Conservation (phyloP, 306 rosid genomes). For the Coriaria nepalensis region DNA sequence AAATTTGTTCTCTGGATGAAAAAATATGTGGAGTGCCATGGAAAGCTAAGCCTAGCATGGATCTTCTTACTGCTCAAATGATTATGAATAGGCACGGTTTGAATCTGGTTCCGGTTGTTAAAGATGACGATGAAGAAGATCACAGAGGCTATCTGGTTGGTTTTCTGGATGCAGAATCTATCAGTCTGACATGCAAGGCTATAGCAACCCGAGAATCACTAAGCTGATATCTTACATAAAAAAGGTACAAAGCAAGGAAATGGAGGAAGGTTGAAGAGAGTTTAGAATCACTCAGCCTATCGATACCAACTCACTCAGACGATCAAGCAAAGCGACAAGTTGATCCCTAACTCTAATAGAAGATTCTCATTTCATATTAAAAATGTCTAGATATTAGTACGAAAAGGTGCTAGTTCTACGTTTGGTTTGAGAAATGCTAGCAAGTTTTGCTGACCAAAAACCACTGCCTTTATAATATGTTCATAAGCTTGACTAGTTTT, state of each 20-base stretch:
- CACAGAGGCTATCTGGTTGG: slow-evolving; percentile 57
- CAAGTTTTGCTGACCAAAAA: no score
- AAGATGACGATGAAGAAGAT: slow-evolving; percentile 30
- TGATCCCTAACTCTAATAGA: no score
- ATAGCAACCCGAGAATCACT: slow-evolving; percentile 1
- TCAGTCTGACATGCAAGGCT: slow-evolving; percentile 71
- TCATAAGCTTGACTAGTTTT: no score
- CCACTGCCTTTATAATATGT: no score
- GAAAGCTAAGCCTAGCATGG: slow-evolving; percentile 77
- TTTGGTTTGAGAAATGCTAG: no score
- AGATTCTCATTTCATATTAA: no score
- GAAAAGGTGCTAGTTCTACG: no score
- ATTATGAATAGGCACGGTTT: slow-evolving; percentile 54
- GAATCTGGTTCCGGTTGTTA: slow-evolving; percentile 53
- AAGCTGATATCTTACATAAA: background rate
- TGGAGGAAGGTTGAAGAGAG: background rate
- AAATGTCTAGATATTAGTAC: no score
- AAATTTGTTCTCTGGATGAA: slow-evolving; percentile 49
- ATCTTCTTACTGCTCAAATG: slow-evolving; percentile 53
- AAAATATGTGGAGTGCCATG: slow-evolving; percentile 51
- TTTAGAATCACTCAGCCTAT: no score
- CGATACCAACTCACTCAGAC: no score
- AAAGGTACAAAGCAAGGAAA: background rate
- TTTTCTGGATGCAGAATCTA: slow-evolving; percentile 57
- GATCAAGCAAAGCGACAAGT: no score